phyloP scores from a whole-genome alignment of 2,329 filamentous ascomycete genomes.

The Arthrinium puccinioides region DNA sequence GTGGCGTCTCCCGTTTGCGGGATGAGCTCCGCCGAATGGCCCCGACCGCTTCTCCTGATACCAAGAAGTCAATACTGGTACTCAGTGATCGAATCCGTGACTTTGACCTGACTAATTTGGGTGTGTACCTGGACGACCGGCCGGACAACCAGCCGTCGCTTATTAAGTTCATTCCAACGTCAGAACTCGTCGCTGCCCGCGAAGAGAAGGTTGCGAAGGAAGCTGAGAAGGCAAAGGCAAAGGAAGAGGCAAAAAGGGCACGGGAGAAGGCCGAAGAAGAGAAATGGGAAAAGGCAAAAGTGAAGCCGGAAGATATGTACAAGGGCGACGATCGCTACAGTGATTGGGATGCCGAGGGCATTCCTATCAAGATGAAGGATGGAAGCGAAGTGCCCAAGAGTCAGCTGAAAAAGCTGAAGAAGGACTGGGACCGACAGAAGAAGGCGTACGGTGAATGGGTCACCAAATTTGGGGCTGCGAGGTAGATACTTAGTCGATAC shows the following conservation, averaged over 20 bases:
- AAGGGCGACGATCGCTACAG: slow-evolving; percentile 52
- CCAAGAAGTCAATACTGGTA: slow-evolving; percentile 64
- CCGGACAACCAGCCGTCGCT: slow-evolving; percentile 60
- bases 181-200: slow-evolving; percentile 48
- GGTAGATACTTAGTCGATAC: no score
- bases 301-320: slow-evolving; percentile 49
- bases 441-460: slow-evolving; percentile 65
- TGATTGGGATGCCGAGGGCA: slow-evolving; percentile 75
- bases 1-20: slow-evolving; percentile 47
- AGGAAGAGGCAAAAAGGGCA: slow-evolving; percentile 47
- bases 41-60: slow-evolving; percentile 33
- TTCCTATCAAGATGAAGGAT: slow-evolving; percentile 70
- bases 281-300: slow-evolving; percentile 50
- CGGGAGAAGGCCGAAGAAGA: slow-evolving; percentile 44
- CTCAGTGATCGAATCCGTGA: slow-evolving; percentile 80
- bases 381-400: slow-evolving; percentile 78
- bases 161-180: slow-evolving; percentile 57
- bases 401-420: slow-evolving; percentile 72
- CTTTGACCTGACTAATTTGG: slow-evolving; percentile 70
- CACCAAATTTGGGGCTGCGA: slow-evolving; percentile 22
- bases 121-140: slow-evolving; percentile 83
- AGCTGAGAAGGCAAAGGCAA: slow-evolving; percentile 49
- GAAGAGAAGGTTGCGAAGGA: slow-evolving; percentile 55
- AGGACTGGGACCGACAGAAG: slow-evolving; percentile 88
- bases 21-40: slow-evolving; percentile 55